Conservation (phyloP, 345 rosid genomes). For the Combretum micranthum region DNA sequence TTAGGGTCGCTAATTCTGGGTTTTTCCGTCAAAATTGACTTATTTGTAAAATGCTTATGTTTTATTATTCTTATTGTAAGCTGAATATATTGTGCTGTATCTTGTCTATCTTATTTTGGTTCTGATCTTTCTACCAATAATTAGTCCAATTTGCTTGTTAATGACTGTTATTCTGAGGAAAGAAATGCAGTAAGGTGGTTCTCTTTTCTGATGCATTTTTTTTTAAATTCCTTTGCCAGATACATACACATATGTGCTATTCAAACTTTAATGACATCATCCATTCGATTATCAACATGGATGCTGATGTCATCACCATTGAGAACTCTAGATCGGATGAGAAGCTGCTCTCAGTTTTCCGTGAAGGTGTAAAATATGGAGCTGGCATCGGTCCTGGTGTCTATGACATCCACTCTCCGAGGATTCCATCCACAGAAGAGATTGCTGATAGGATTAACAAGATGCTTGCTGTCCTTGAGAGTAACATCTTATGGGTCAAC, state of each 20-base stretch:
- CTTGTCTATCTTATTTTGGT: no score
- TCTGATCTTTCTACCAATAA: no score
- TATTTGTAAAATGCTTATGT: no score
- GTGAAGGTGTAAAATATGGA: constrained; percentile 92
- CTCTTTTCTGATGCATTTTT: not conserved
- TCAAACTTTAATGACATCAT: constrained; percentile 97
- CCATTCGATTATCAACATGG: constrained; percentile 96
- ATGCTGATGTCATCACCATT: constrained; percentile 93
- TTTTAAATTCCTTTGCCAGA: constrained; percentile 24
- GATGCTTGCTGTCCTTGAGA: constrained; percentile 92
- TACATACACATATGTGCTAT: constrained; percentile 99
- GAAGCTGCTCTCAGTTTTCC: constrained; percentile 94
- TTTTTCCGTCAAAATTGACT: no score
- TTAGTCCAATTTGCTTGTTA: no score
- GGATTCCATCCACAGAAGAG: constrained; percentile 91
- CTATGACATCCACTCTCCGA: constrained; percentile 92
- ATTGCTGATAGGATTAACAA: constrained; percentile 88
- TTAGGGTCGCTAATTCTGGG: no score
- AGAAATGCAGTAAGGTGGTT: no score
- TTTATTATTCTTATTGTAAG: no score
- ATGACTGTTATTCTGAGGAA: no score
- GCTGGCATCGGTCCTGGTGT: constrained; percentile 98
- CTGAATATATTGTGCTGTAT: no score
- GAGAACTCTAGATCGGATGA: constrained; percentile 98
- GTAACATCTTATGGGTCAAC: constrained; percentile 89